Evolutionary conservation across 805 yeast species (phyloP), one percentile per base, ranked within the genome.

Genomic region (Zygoascus tannicola): DNA sequence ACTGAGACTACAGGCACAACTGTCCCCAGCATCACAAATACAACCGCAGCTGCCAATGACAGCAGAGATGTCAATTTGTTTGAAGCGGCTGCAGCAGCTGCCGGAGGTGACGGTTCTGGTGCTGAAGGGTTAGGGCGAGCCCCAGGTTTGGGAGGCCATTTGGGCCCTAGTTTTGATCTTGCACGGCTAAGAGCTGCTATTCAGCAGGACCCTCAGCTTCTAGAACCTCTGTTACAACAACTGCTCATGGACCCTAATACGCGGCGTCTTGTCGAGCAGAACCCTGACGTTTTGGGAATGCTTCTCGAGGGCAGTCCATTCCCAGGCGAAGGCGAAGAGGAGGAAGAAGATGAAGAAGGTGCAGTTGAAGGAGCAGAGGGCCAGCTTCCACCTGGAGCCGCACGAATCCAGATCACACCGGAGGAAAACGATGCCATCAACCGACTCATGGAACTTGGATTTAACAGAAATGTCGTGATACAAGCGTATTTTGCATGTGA

Each of bases 401-500:
- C 80, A 18, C 74, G 74, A 52, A 74, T 85, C 48, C 72, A 69
- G 50, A 67, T 92, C 46, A 75, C 95, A 5, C 79, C 75, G 45
- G 92, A 80, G 55, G 98, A 92, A 59, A 81, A 83, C 58, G 85
- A 73, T 48, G 95, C 97, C n/a, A 85, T 92, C 51, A 73, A 74
- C 50, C 77, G 98, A 60, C 73, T 92, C 52, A 82, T 94, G 62
- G 97, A 84, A 64, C 72, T 92, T 52, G 98, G 98, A 0, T 92
- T 92, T 57, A 95, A 86, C 53, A 76, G 95, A 53, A 74, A 80
- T 53, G 69, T 82, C 45, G 98, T 85, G 37, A 77, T 87, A 48
- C 95, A 88, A 68, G 95, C 94, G 23, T 92, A 85, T 68, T 80
- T 92, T 73, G 97, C 97, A 35, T 92, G 98, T 65, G 98, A 92